Percentiles rank a stretch among this genome's conserved stretches.
These are phyloP conservation scores for Rubia balearica DNA, from an alignment of 305 asterid species.

Conservation along the genomic window DNA sequence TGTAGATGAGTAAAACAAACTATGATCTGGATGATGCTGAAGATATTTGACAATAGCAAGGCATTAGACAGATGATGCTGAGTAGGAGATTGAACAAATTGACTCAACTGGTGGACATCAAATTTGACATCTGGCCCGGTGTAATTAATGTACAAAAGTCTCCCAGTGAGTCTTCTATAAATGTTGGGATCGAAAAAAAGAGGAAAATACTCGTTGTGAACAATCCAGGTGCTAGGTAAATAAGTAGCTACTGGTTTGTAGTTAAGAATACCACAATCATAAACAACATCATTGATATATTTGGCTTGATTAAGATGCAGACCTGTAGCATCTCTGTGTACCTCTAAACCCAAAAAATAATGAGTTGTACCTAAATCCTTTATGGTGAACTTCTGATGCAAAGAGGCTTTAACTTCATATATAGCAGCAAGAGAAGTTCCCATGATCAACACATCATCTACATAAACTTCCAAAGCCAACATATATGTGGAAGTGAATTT, in stretches of 20 bases:
- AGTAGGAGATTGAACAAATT: neutral
- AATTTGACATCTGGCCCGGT: neutral
- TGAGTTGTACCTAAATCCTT: neutral
- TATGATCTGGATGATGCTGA: neutral
- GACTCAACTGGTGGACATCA: neutral
- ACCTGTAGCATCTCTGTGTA: neutral
- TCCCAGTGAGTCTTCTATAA: too few species aligned
- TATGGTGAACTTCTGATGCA: neutral
- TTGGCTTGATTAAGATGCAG: neutral
- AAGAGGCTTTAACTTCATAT: neutral
- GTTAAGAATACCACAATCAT: neutral
- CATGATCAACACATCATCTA: neutral
- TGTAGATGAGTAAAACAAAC: neutral
- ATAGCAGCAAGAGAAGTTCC: neutral
- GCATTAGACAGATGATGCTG: neutral
- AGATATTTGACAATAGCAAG: neutral
- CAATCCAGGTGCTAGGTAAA: neutral
- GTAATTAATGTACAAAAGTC: neutral
- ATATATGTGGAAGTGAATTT: neutral
- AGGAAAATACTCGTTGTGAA: too few species aligned
- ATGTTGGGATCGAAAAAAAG: too few species aligned
- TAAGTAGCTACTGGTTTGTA: neutral
- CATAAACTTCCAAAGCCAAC: neutral
- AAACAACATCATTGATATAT: neutral
- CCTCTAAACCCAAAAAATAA: neutral